These are phyloP conservation scores for Candida michaelii DNA, from an alignment of 805 yeast species.

Conservation along the genomic window DNA sequence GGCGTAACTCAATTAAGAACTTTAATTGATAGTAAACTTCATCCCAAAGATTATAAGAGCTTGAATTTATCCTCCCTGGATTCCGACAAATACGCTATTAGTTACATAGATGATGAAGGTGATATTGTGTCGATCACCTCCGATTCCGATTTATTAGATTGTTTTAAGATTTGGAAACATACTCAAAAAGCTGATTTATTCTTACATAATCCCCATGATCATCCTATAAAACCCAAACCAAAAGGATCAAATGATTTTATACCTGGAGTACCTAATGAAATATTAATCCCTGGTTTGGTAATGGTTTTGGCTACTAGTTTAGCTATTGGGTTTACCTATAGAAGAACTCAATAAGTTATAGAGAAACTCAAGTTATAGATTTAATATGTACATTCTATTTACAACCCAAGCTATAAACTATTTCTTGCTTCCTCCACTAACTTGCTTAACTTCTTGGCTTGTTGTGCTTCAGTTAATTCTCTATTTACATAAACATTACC, in stretches of 20 bases:
- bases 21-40: conserved; percentile 43
- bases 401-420: conserved; percentile 12
- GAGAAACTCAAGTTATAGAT: neutral
- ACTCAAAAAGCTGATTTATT: conserved; percentile 68
- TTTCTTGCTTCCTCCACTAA: conserved; percentile 47
- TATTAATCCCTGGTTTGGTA: conserved; percentile 63
- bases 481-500: conserved; percentile 57
- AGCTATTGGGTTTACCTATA: conserved; percentile 53
- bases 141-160: conserved; percentile 70
- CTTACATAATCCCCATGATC: conserved; percentile 65
- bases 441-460: conserved; percentile 44
- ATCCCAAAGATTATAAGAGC: conserved; percentile 36
- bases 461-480: conserved; percentile 47
- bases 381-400: conserved; percentile 10
- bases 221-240: conserved; percentile 19
- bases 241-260: conserved; percentile 27
- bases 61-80: conserved; percentile 14
- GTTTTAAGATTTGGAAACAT: conserved; percentile 57
- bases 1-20: conserved; percentile 52
- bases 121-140: conserved; percentile 77
- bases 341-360: conserved; percentile 25
- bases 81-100: conserved; percentile 51
- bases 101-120: conserved; percentile 82
- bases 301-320: conserved; percentile 60
- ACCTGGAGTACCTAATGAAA: conserved; percentile 59